A percentile compares a stretch with the other conserved stretches of the same genome.
These are phyloP conservation scores for Rhodomyrtus tomentosa DNA, from an alignment of 345 rosid genomes.

Conservation along the genomic window DNA sequence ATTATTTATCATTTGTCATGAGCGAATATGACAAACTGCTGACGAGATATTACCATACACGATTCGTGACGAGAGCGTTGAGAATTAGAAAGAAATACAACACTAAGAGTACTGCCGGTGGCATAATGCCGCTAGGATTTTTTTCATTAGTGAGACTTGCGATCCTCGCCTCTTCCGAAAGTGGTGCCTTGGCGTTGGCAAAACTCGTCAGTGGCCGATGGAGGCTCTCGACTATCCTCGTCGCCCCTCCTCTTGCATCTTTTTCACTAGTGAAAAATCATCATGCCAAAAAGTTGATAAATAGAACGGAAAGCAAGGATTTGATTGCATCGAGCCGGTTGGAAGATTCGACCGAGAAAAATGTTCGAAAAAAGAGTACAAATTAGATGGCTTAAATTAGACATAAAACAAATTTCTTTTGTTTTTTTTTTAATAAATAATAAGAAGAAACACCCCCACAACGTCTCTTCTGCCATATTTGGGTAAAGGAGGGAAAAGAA, in stretches of 20 bases:
- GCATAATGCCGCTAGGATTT: neutral
- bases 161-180: rapidly evolving
- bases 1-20: neutral
- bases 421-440: neutral
- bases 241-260: neutral
- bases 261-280: neutral
- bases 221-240: neutral
- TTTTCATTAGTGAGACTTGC: neutral
- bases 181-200: neutral
- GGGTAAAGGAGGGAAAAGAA: neutral
- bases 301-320: neutral
- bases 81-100: neutral
- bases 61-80: neutral
- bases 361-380: neutral
- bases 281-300: too few species aligned
- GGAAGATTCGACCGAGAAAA: too few species aligned
- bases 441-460: neutral
- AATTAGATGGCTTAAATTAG: too few species aligned
- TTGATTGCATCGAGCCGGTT: neutral
- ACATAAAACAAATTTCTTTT: too few species aligned
- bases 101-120: too few species aligned
- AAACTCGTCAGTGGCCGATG: neutral
- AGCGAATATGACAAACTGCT: neutral
- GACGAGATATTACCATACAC: too few species aligned
- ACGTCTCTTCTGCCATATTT: neutral